Conservation (phyloP, 208 protist genomes). For the Wallacemonas sp. region DNA sequence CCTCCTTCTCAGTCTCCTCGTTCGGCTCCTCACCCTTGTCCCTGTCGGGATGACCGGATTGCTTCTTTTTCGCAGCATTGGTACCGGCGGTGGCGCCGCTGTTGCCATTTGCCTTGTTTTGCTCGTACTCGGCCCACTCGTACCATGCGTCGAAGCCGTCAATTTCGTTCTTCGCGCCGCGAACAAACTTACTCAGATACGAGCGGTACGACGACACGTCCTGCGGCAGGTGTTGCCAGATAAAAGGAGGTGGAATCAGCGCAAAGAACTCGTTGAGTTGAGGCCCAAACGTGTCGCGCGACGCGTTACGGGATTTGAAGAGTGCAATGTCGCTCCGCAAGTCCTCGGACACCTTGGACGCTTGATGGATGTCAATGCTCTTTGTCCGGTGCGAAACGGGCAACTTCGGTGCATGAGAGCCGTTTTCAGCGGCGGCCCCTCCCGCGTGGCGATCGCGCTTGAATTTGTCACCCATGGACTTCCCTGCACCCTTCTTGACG, state of each 20-base stretch:
- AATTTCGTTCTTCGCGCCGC: slow-evolving; percentile 48
- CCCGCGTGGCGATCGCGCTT: slow-evolving; percentile 30
- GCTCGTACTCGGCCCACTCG: slow-evolving; percentile 83
- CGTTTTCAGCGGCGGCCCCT: background rate
- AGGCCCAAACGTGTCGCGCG: slow-evolving; percentile 43
- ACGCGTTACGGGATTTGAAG: slow-evolving; percentile 56
- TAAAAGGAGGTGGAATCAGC: slow-evolving; percentile 74
- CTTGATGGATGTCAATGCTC: slow-evolving; percentile 77
- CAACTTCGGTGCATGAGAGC: background rate
- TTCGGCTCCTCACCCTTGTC: slow-evolving; percentile 20
- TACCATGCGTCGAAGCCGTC: slow-evolving; percentile 76
- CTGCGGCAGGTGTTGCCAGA: slow-evolving; percentile 76
- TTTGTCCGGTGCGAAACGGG: slow-evolving; percentile 45
- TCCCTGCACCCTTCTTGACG: too few species aligned
- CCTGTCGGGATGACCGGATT: background rate
- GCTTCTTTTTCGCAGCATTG: slow-evolving; percentile 23
- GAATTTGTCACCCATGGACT: too few species aligned
- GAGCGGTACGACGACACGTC: slow-evolving; percentile 60
- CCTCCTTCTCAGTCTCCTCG: slow-evolving; percentile 13
- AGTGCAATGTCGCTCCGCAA: slow-evolving; percentile 59
- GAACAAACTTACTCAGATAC: slow-evolving; percentile 76
- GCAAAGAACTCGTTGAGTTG: slow-evolving; percentile 68
- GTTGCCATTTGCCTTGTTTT: slow-evolving; percentile 37
- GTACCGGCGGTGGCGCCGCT: slow-evolving; percentile 11
- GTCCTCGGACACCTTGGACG: slow-evolving; percentile 73